These are phyloP conservation scores for Citrullus mucosospermus DNA, from an alignment of 306 rosid genomes.

Conservation along the genomic window DNA sequence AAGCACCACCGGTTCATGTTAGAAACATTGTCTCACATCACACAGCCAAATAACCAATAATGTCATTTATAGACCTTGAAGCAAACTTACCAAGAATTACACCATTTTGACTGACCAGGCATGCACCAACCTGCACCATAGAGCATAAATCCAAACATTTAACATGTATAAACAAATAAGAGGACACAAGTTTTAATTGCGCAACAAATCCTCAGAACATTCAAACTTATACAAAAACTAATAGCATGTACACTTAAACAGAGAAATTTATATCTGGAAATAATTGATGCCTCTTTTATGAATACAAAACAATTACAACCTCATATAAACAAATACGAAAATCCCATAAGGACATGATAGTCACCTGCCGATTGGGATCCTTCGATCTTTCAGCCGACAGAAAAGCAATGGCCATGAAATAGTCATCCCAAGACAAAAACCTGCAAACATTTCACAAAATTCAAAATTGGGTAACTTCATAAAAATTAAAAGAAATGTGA, in stretches of 20 bases:
- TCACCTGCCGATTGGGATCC: conserved; percentile 95
- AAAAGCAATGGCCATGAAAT: conserved; percentile 94
- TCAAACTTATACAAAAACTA: neutral
- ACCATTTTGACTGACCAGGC: conserved; percentile 76
- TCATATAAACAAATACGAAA: neutral
- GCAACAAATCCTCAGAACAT: neutral
- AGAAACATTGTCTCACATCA: neutral
- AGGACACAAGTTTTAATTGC: neutral
- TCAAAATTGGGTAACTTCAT: neutral
- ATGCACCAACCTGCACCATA: conserved; percentile 72
- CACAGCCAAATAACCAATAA: neutral
- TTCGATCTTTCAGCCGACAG: conserved; percentile 93
- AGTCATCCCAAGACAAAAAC: conserved; percentile 87
- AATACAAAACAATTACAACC: neutral
- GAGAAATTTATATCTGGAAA: neutral
- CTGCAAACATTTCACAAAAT: conserved; percentile 20
- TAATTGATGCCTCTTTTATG: neutral
- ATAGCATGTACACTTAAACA: neutral
- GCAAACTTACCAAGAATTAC: conserved; percentile 66
- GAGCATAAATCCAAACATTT: conserved; percentile 2
- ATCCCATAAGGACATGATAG: neutral
- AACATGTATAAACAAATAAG: neutral
- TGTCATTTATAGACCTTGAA: neutral
- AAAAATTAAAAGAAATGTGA: neutral
- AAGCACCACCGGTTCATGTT: neutral